A percentile compares a stretch with the other conserved stretches of the same genome.
phyloP scores from a whole-genome alignment of 2,329 filamentous ascomycete species.

The Sarocladiaceae sp. region DNA sequence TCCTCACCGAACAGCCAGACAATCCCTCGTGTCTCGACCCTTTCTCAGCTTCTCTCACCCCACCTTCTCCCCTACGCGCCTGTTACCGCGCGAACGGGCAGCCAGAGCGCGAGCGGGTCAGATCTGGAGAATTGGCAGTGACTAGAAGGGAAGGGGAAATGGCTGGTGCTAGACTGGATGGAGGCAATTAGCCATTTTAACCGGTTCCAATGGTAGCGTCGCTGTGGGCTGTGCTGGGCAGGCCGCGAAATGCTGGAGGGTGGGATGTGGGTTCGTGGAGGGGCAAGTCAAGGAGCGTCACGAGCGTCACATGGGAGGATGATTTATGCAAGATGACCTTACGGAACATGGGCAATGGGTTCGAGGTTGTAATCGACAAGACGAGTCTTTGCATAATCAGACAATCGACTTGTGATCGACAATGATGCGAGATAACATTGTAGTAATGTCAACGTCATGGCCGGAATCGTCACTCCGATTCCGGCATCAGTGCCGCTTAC shows the following conservation, averaged over 20 bases:
- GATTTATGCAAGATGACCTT: too few relatives aligned
- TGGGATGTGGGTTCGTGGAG: not conserved
- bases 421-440: too few relatives aligned
- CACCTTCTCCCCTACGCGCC: not conserved
- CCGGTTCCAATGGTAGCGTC: slow-evolving; percentile 8
- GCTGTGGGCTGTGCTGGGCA: not conserved
- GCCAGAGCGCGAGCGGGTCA: not conserved
- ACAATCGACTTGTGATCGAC: too few relatives aligned
- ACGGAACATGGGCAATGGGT: too few relatives aligned
- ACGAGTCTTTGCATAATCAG: too few relatives aligned
- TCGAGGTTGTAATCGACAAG: too few relatives aligned
- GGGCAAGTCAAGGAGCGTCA: not conserved
- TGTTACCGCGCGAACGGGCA: slow-evolving; percentile 7
- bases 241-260: not conserved
- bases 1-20: not conserved
- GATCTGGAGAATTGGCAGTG: not conserved
- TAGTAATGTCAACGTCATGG: too few relatives aligned
- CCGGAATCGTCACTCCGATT: too few relatives aligned
- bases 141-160: not conserved
- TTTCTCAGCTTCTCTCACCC: not conserved
- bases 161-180: not conserved
- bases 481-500: too few relatives aligned
- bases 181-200: slow-evolving; percentile 8
- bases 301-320: not conserved
- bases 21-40: not conserved